These are phyloP conservation scores for Phialophora expanda DNA, from an alignment of 2,329 filamentous ascomycete species.

Conservation along the genomic window DNA sequence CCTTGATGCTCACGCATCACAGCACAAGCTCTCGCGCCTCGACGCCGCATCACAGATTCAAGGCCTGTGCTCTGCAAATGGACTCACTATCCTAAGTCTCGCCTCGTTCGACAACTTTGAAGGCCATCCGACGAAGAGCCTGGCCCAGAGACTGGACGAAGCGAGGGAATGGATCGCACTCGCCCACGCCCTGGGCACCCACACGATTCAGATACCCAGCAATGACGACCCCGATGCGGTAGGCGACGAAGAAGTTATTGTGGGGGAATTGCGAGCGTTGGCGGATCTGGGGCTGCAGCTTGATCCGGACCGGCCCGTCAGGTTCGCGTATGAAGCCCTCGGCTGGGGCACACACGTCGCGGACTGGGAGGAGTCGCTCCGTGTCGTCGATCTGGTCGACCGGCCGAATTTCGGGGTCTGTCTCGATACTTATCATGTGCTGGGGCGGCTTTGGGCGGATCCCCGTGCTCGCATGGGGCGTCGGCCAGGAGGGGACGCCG, in stretches of 20 bases:
- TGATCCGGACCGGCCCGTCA: not conserved
- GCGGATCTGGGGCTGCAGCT: conserved; percentile 40
- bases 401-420: conserved; percentile 48
- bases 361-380: conserved; percentile 45
- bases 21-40: conserved; percentile 56
- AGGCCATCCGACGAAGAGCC: conserved; percentile 39
- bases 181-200: conserved; percentile 38
- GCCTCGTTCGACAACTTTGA: conserved; percentile 49
- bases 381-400: conserved; percentile 41
- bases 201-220: conserved; percentile 45
- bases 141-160: conserved; percentile 41
- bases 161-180: conserved; percentile 45
- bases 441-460: conserved; percentile 45
- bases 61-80: conserved; percentile 49
- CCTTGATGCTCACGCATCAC: conserved; percentile 63
- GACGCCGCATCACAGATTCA: conserved; percentile 64
- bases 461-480: conserved; percentile 39
- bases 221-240: conserved; percentile 40
- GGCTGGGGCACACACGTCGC: conserved; percentile 45
- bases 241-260: conserved; percentile 41
- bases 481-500: conserved; percentile 14
- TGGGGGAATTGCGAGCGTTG: conserved; percentile 43
- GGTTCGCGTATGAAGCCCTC: conserved; percentile 45
- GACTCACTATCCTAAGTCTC: conserved; percentile 45
- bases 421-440: conserved; percentile 47